Evolutionary conservation across 345 rosid species (phyloP).

Genomic region (Acer saccharum): DNA sequence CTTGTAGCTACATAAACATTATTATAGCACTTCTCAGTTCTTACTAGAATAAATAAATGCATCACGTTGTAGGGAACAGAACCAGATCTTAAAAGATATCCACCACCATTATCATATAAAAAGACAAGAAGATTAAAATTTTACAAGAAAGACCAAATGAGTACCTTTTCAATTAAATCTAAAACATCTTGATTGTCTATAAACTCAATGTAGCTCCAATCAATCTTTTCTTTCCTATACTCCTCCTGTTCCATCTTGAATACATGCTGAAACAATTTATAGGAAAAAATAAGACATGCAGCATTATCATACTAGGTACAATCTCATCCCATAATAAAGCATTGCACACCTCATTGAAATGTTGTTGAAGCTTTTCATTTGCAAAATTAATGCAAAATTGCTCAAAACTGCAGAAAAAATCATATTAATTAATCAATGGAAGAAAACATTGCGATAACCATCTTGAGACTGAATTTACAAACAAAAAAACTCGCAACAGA

Average conservation of each 20-base stretch:
- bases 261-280: slow-evolving; percentile 73
- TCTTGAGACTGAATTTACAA: not conserved
- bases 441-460: not conserved
- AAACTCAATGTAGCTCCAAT: slow-evolving; percentile 99
- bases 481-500: not conserved
- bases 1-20: not conserved
- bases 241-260: slow-evolving; percentile 99
- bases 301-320: slow-evolving; percentile 8
- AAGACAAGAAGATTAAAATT: not conserved
- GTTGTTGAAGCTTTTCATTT: slow-evolving; percentile 98
- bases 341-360: slow-evolving; percentile 88
- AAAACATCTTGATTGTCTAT: slow-evolving; percentile 98
- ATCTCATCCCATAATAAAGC: slow-evolving; percentile 14
- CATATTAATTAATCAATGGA: slow-evolving; percentile 9
- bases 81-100: not conserved
- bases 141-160: slow-evolving; percentile 19
- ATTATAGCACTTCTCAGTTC: not conserved
- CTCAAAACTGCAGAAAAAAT: slow-evolving; percentile 73
- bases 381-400: slow-evolving; percentile 99
- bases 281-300: slow-evolving; percentile 15
- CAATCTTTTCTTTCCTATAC: slow-evolving; percentile 89
- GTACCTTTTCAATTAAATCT: slow-evolving; percentile 97
- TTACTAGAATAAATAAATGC: not conserved
- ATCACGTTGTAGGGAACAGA: not conserved
- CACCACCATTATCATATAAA: slow-evolving; percentile 4